Conservation (phyloP, 2,329 filamentous ascomycete species). For the Shiraia sp. region DNA sequence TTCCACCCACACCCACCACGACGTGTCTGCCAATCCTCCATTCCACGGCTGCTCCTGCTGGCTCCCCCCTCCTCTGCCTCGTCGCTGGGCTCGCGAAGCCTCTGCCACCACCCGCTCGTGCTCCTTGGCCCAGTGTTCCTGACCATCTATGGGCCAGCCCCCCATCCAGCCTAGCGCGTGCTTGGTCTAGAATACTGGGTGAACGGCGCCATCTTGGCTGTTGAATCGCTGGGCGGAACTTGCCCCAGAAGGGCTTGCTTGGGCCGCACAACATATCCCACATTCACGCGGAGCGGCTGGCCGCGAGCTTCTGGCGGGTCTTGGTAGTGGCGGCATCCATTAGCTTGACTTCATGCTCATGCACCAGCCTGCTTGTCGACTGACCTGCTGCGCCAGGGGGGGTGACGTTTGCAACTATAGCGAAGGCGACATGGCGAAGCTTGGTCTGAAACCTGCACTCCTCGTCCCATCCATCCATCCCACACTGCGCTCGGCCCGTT, state of each 20-base stretch:
- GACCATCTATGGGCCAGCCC: too few relatives aligned
- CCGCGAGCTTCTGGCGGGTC: constrained; percentile 17
- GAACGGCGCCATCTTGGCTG: constrained; percentile 21
- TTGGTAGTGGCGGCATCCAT: too few relatives aligned
- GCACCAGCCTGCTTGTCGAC: constrained; percentile 14
- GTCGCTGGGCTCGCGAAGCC: too few relatives aligned
- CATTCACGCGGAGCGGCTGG: constrained; percentile 19
- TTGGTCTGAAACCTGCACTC: too few relatives aligned
- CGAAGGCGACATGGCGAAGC: constrained; percentile 6
- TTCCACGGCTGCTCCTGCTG: too few relatives aligned
- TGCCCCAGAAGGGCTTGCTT: constrained; percentile 13
- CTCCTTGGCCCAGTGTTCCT: too few relatives aligned
- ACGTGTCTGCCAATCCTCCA: constrained; percentile 1
- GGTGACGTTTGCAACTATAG: constrained; percentile 6
- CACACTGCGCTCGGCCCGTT: too few relatives aligned
- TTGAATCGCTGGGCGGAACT: constrained; percentile 14
- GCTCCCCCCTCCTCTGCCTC: too few relatives aligned
- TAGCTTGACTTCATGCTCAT: constrained; percentile 15
- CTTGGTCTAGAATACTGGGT: constrained; percentile 15
- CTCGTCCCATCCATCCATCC: too few relatives aligned
- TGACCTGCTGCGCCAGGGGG: constrained; percentile 18
- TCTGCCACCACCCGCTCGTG: too few relatives aligned
- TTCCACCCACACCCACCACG: constrained; percentile 2
- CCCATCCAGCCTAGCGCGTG: constrained; percentile 15
- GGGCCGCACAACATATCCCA: constrained; percentile 6